Evolutionary conservation across 495 filamentous ascomycete genomes (phyloP).

Genomic region (Bombardia bombarda): DNA sequence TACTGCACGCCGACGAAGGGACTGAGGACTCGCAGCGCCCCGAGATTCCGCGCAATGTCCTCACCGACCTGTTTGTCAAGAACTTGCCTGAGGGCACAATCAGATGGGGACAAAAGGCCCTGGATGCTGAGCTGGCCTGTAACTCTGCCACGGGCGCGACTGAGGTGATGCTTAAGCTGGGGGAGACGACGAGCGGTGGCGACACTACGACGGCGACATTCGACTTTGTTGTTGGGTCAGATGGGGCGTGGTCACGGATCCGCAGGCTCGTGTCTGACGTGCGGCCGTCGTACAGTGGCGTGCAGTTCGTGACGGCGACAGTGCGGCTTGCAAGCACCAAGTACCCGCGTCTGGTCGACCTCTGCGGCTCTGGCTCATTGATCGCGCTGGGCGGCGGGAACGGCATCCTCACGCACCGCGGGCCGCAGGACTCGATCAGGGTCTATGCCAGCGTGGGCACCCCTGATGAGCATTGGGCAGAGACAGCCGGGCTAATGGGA

Average conservation of each 20-base stretch:
- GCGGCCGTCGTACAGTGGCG: constrained; percentile 42
- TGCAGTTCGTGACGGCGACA: constrained; percentile 20
- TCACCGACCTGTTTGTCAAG: constrained; percentile 33
- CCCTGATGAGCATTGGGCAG: constrained; percentile 4
- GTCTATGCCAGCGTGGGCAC: constrained; percentile 31
- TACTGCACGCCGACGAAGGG: constrained; percentile 28
- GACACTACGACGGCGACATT: constrained; percentile 23
- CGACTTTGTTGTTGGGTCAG: constrained; percentile 54
- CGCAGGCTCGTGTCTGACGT: constrained; percentile 38
- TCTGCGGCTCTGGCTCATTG: constrained; percentile 37
- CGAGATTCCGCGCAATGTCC: constrained; percentile 37
- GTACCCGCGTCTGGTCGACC: constrained; percentile 22
- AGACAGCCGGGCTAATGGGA: constrained; percentile 4
- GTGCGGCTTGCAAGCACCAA: constrained; percentile 27
- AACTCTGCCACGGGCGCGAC: constrained; percentile 8
- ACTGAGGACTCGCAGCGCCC: constrained; percentile 28
- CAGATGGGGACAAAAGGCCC: constrained; percentile 38
- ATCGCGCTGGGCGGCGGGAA: constrained; percentile 35
- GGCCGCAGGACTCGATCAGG: constrained; percentile 31
- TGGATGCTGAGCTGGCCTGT: constrained; percentile 3
- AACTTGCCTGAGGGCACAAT: constrained; percentile 31
- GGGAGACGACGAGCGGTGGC: no score
- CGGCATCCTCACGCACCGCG: constrained; percentile 35
- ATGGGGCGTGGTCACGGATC: constrained; percentile 53
- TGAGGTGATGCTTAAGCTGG: constrained; percentile 28